Evolutionary conservation across 2,329 filamentous ascomycete species (phyloP), one percentile per base, ranked within the genome.

Genomic region (Trichoderma asperellum): DNA sequence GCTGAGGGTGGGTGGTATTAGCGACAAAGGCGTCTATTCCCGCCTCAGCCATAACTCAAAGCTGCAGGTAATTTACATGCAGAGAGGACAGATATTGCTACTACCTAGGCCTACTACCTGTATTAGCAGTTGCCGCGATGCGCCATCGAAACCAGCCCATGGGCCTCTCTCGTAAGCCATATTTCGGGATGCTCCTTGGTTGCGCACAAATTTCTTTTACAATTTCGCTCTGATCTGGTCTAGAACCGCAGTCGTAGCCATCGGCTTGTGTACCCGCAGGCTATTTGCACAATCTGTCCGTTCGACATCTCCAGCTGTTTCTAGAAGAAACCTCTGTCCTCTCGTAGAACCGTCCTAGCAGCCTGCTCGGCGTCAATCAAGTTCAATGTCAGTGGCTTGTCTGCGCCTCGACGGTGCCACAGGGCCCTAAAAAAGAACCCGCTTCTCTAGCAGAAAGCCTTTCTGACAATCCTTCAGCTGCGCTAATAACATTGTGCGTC

Each of bases 1-100:
- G 18, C 24, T 66, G 32, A 55, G 63, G 63, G 53, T 57, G 63
- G 56, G 62, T 47, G 24, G 63, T 16, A 32, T 32, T 32, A 66
- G 55, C 55, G 53, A 58, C 37, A 57, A 52, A 52, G 40, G 64
- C 40, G 64, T 37, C 57, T 59, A 49, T 52, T 59, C 27, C 63
- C 64, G 27, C 55, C n/a, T 24, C 7, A 43, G 6, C 40, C 40
- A 7, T 43, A 18, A 40, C 12, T 29, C 21, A 40, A 14, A 34
- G 29, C 24, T 32, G 27, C 52, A 57, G 32, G 27, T 21, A n/a
- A n/a, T n/a, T 32, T 57, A 57, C 27, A 16, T 21, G 18, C 47
- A 24, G 4, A 2, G 47, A 49, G 47, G 11, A 49, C n/a, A 49
- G 21, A 49, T 49, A 49, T 43, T 18, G 18, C 40, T 8, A 10